These are phyloP conservation scores for Kwoniella pini DNA, from an alignment of 768 basidiomycete species.

Conservation along the genomic window DNA sequence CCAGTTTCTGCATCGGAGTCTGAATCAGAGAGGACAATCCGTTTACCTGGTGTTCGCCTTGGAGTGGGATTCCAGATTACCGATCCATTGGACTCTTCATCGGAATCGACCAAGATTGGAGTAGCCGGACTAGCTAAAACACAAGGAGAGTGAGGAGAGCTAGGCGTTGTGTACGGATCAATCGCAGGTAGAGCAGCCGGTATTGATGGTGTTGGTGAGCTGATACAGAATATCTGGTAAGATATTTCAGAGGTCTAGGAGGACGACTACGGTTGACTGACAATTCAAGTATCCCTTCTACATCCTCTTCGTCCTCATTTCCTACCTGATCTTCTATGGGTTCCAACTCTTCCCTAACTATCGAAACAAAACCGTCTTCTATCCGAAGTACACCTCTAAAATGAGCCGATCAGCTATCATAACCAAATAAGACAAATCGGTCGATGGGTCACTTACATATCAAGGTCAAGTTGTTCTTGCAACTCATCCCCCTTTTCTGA, in stretches of 20 bases:
- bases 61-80: slow-evolving; percentile 5
- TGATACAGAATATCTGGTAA: no score
- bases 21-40: slow-evolving; percentile 14
- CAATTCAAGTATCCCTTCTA: background rate
- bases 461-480: no score
- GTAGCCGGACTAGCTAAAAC: background rate
- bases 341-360: no score
- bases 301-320: slow-evolving; percentile 3
- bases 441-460: no score
- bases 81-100: slow-evolving; percentile 2
- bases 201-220: no score
- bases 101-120: slow-evolving; percentile 5
- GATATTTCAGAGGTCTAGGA: no score
- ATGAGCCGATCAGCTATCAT: background rate
- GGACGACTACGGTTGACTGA: no score
- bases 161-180: background rate
- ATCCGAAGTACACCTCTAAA: background rate
- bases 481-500: no score
- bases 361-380: no score
- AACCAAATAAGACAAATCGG: background rate
- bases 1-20: slow-evolving; percentile 5
- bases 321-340: background rate
- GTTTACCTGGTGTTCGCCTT: background rate
- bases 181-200: background rate
- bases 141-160: background rate